Percentiles rank a stretch among this genome's conserved stretches.
These are phyloP conservation scores for Arthrinium puccinioides DNA, from an alignment of 2,329 filamentous ascomycete species.

Conservation along the genomic window DNA sequence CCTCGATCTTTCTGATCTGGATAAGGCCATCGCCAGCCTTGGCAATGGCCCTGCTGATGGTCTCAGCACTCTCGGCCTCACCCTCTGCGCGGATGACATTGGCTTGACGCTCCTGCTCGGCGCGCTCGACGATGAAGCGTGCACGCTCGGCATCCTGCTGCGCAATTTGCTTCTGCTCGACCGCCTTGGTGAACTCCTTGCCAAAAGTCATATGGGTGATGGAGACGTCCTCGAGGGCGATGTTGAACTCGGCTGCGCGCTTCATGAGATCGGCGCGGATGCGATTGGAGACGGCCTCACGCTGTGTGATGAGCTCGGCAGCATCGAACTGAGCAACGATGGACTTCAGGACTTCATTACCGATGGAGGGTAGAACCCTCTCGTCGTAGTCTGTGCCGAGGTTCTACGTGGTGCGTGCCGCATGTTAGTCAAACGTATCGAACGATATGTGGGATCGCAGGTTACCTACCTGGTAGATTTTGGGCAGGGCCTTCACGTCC, in stretches of 20 bases:
- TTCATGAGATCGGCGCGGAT: constrained; percentile 89
- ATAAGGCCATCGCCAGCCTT: constrained; percentile 92
- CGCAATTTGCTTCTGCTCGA: constrained; percentile 99
- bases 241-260: constrained; percentile 96
- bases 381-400: constrained; percentile 98
- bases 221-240: constrained; percentile 94
- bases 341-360: constrained; percentile 97
- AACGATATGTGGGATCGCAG: neutral
- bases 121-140: constrained; percentile 96
- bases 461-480: constrained; percentile 86
- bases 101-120: constrained; percentile 96
- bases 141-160: constrained; percentile 98
- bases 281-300: constrained; percentile 90
- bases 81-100: constrained; percentile 98
- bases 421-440: neutral
- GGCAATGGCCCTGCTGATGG: constrained; percentile 86
- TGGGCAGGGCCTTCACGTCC: constrained; percentile 84
- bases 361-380: constrained; percentile 94
- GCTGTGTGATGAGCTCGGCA: constrained; percentile 96
- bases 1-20: constrained; percentile 95
- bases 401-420: constrained; percentile 64
- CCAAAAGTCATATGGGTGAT: constrained; percentile 99
- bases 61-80: constrained; percentile 93
- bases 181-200: constrained; percentile 95
- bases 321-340: constrained; percentile 99